A percentile compares a stretch with the other conserved stretches of the same genome.
Conservation (phyloP, 306 rosid species). For the apple (Malus domestica) region DNA sequence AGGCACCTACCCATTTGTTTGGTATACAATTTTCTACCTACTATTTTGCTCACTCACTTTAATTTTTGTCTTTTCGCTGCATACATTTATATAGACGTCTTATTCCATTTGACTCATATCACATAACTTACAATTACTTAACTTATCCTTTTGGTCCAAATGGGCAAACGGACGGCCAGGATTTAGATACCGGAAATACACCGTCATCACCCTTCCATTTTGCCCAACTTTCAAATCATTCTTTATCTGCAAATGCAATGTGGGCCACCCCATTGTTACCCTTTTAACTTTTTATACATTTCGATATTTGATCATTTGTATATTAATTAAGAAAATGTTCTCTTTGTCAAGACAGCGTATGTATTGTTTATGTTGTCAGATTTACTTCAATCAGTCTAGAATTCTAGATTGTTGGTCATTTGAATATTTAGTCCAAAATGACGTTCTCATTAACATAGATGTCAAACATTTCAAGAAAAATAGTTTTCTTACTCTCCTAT, state of each 20-base stretch:
- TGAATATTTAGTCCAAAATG: no score
- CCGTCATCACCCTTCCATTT: background rate
- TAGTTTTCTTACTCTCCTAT: no score
- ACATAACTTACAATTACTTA: background rate
- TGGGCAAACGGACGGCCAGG: background rate
- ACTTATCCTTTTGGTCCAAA: background rate
- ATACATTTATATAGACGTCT: background rate
- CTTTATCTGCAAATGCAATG: background rate
- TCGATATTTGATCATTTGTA: no score
- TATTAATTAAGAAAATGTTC: no score
- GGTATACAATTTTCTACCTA: background rate
- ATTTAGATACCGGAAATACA: background rate
- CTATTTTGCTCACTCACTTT: background rate
- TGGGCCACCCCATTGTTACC: background rate
- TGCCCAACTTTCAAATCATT: background rate
- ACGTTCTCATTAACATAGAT: background rate
- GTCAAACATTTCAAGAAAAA: background rate
- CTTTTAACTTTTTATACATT: background rate
- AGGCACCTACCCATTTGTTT: background rate
- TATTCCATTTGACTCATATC: slow-evolving; percentile 6
- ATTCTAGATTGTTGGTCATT: no score
- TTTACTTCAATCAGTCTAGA: no score
- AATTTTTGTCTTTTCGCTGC: background rate
- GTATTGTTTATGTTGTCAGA: no score
- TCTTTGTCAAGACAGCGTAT: no score